phyloP scores from a whole-genome alignment of 2,329 filamentous ascomycete species.

The Fusarium sp. region DNA sequence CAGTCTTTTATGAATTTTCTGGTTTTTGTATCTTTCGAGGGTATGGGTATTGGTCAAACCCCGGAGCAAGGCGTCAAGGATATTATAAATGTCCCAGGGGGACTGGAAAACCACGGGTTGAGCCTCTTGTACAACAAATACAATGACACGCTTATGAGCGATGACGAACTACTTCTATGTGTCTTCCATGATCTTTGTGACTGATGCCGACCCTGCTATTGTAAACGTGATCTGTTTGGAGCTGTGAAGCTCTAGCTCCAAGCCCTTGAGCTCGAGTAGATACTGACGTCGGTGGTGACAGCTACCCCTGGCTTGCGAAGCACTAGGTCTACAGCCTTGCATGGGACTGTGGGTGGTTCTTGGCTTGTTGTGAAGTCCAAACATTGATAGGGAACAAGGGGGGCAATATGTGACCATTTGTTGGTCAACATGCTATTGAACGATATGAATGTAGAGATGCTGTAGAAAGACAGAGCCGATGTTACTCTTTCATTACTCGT shows the following conservation, averaged over 20 bases:
- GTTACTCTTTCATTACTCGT: background rate
- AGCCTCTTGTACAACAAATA: conserved; percentile 40
- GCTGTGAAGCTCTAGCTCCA: background rate
- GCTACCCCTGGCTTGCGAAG: background rate
- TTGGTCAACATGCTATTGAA: background rate
- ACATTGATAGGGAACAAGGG: background rate
- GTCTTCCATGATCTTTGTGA: background rate
- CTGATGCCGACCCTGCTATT: background rate
- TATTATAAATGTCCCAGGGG: conserved; percentile 30
- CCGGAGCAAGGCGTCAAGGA: conserved; percentile 37
- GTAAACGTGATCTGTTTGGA: background rate
- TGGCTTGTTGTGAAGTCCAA: background rate
- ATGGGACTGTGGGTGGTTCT: background rate
- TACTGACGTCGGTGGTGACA: background rate
- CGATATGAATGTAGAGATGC: background rate
- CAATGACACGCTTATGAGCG: conserved; percentile 36
- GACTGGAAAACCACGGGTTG: conserved; percentile 29
- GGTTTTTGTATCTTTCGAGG: conserved; percentile 12
- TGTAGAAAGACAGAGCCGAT: background rate
- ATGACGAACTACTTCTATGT: conserved; percentile 6
- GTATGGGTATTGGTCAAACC: conserved; percentile 14
- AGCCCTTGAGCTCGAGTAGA: background rate
- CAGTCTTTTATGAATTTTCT: conserved; percentile 24
- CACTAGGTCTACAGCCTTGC: background rate
- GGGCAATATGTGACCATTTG: background rate